A percentile compares a stretch with the other conserved stretches of the same genome.
Conservation (phyloP, 2,329 filamentous ascomycete genomes). For the Botrytis squamosa region DNA sequence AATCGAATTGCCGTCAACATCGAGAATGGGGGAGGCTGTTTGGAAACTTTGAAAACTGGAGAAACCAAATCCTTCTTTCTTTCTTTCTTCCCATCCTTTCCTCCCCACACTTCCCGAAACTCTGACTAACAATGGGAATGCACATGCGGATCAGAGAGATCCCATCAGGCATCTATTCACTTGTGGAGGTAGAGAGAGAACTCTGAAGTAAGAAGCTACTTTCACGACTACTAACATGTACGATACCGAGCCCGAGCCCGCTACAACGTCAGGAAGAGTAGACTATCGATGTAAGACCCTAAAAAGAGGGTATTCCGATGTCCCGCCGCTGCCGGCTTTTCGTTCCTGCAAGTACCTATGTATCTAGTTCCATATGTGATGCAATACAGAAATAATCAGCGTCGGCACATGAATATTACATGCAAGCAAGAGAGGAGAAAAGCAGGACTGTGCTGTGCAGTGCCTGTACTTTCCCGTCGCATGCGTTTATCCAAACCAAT, state of each 20-base stretch:
- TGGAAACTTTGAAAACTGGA: not conserved
- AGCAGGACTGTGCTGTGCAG: slow-evolving; percentile 10
- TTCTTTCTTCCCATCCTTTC: not conserved
- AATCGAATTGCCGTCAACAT: not conserved
- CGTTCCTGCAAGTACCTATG: not conserved
- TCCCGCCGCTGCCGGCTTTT: slow-evolving; percentile 3
- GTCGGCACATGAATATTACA: slow-evolving; percentile 3
- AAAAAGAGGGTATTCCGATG: slow-evolving; percentile 13
- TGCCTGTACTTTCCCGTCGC: slow-evolving; percentile 20
- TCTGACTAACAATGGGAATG: not conserved
- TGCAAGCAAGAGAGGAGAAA: slow-evolving; percentile 16
- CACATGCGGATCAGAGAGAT: not conserved
- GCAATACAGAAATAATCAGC: slow-evolving; percentile 13
- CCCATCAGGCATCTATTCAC: not conserved
- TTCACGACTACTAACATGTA: slow-evolving; percentile 7
- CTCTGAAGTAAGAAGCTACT: slow-evolving; percentile 2
- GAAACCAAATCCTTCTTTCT: not conserved
- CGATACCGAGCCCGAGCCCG: slow-evolving; percentile 5
- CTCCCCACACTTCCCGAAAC: slow-evolving; percentile 6
- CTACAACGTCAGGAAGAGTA: not conserved
- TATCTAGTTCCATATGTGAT: slow-evolving; percentile 16
- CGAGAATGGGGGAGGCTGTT: slow-evolving; percentile 4
- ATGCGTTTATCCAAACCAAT: slow-evolving; percentile 15
- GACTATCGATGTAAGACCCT: slow-evolving; percentile 7
- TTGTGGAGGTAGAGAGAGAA: not conserved